Base-by-base conservation (phyloP, 805 yeast species). In the Zygosaccharomyces gambellarensis region DNA sequence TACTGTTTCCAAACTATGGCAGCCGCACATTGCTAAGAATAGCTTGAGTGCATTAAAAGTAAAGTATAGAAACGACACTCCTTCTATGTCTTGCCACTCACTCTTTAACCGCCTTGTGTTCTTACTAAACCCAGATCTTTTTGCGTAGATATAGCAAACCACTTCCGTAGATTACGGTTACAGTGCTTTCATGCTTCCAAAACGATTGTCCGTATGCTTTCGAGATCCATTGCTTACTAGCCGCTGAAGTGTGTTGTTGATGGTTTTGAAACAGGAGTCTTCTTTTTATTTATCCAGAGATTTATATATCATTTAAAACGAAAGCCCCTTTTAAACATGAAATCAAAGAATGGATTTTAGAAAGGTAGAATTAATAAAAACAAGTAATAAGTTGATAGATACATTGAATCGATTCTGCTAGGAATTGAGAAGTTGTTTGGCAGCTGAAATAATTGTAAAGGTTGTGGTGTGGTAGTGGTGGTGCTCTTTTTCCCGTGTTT, bases 291-390 rank as follows among this genome's bases (percentile, higher is more conserved):
- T 14, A 5, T 2, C 2, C 17, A 3, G 9, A 6, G 10, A 9
- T 34, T 34, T 7, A 21, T 8, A 34, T 34, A 17, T 34, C 38
- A 34, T 34, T 11, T 6, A 9, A 7, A 5, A 34, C 38, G 38
- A 34, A 34, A 34, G 38, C 38, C 38, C 38, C 38, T 34, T 34
- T 34, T 34, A 21, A 34, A 34, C 38, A 34, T 34, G 38, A 14
- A n/a, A 34, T 34, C 21, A 34, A 14, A n/a, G 14, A 34, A 17
- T 34, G 38, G 4, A 34, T 17, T 34, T 17, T 8, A 7, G 14
- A 14, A 17, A 34, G 36, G 10, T 32, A 17, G 9, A 34, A 34
- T 8, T 5, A 25, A 11, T 34, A 21, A 4, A 14, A 17, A 17
- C 38, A 8, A 10, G 17, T 34, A 9, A 8, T 9, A 10, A 21